Evolutionary conservation across 306 rosid species (phyloP), one percentile per base, ranked within the genome.

Genomic region (Cucumis cinereus): DNA sequence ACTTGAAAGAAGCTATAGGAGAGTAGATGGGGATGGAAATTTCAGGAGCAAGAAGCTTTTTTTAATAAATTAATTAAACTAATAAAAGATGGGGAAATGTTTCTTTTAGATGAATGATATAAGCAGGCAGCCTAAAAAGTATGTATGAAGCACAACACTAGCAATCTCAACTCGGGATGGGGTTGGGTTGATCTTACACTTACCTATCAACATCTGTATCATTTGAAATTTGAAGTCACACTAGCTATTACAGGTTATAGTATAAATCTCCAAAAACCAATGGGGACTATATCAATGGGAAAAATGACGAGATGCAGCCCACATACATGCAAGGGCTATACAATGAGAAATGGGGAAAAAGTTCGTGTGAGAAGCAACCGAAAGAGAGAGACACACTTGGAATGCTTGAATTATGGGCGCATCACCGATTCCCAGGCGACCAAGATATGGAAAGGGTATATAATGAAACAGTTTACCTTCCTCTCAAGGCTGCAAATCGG

Each of bases 401-500:
- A 69, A 35, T 10, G 49, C 12, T 63, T 47, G 57, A 45, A 23
- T 69, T 41, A 69, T 6, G 75, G 23, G 75, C 15, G 22, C 75
- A 69, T 43, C 58, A 47, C 71, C 24, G 38, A 26, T 36, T 63
- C 71, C 24, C 49, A 10, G 28, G 49, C 9, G 24, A 64, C 17
- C 19, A 28, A 22, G 36, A 58, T 16, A 74, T 56, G 60, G 4
- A 43, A 22, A 19, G 33, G 23, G 23, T 28, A 60, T 58, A 41
- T 58, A 41, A 35, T 38, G 30, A 74, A 23, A 49, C 76, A 74
- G 69, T 52, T 83, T 82, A 90, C 76, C 81, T 81, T 76, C 96
- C 96, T 82, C 88, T 91, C 82, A 94, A 74, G 53, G 97, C 93
- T 3, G 96, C 97, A 87, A 94, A 84, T 75, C 84, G 86, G 53